Evolutionary conservation across 139 green algal genomes (phyloP).

Genomic region (Auxenochlorella pyrenoidosa): DNA sequence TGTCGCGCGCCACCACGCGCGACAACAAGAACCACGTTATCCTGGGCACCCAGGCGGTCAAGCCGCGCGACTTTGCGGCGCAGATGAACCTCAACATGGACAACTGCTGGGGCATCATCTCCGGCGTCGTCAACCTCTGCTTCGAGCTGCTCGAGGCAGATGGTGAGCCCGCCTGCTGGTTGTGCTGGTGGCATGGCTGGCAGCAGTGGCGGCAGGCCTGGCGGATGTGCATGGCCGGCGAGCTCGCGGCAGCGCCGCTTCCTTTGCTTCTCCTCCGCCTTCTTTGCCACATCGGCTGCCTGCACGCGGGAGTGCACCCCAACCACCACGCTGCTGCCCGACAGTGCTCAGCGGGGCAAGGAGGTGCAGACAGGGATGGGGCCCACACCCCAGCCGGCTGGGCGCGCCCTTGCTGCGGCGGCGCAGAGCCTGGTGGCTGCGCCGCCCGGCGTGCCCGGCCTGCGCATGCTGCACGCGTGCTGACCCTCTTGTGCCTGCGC

Average conservation of each 20-base stretch:
- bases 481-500: neutral
- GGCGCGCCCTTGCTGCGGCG: neutral
- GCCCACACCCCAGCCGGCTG: neutral
- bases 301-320: no score
- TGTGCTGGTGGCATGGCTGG: neutral
- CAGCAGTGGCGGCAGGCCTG: no score
- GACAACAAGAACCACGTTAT: constrained; percentile 92
- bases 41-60: constrained; percentile 80
- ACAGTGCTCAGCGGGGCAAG: constrained; percentile 36
- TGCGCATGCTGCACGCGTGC: neutral
- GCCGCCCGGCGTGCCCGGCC: constrained; percentile 10
- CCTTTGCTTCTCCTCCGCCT: no score
- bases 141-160: constrained; percentile 75
- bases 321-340: constrained; percentile 32
- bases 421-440: neutral
- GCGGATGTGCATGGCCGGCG: neutral
- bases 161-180: constrained; percentile 28
- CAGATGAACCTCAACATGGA: constrained; percentile 97
- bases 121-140: constrained; percentile 88
- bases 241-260: no score
- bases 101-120: constrained; percentile 97
- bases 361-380: constrained; percentile 37
- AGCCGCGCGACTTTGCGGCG: constrained; percentile 82
- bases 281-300: no score
- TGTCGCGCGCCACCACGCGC: constrained; percentile 55